Conservation (phyloP, 371 early-diverging fungal species). For the Zychaea mexicana region DNA sequence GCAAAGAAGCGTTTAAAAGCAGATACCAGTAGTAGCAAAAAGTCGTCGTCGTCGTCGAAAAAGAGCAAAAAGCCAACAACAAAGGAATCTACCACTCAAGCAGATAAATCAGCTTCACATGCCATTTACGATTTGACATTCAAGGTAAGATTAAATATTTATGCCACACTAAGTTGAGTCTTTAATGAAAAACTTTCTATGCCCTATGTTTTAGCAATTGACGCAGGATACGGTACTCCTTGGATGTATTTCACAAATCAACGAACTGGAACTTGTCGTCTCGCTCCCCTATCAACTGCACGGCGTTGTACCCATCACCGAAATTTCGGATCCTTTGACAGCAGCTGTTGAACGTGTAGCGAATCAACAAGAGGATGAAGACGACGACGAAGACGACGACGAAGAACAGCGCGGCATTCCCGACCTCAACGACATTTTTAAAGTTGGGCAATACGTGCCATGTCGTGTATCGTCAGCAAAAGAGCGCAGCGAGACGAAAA, state of each 20-base stretch:
- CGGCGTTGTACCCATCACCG: constrained; percentile 79
- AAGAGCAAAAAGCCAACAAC: constrained; percentile 21
- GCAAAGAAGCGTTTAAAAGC: constrained; percentile 61
- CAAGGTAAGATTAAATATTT: constrained; percentile 47
- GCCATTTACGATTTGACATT: constrained; percentile 54
- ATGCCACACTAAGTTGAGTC: too few relatives aligned
- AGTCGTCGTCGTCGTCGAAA: constrained; percentile 23
- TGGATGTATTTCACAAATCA: constrained; percentile 81
- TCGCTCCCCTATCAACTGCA: constrained; percentile 78
- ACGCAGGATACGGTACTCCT: constrained; percentile 74
- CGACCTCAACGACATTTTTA: constrained; percentile 58
- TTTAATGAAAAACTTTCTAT: too few relatives aligned
- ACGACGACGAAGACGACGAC: constrained; percentile 39
- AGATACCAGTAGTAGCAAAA: constrained; percentile 37
- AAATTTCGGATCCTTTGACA: constrained; percentile 70
- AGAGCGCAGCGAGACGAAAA: constrained; percentile 38
- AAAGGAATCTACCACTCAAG: constrained; percentile 6
- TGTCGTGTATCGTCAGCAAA: constrained; percentile 63
- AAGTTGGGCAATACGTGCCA: constrained; percentile 75
- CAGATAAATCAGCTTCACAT: constrained; percentile 40
- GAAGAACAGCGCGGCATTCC: constrained; percentile 48
- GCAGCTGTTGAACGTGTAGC: constrained; percentile 67
- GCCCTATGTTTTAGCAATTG: constrained; percentile 45
- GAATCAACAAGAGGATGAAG: constrained; percentile 48
- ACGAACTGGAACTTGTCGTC: constrained; percentile 78